phyloP scores from a whole-genome alignment of 352 stramenopile species.

The Globisporangium cederbergense region DNA sequence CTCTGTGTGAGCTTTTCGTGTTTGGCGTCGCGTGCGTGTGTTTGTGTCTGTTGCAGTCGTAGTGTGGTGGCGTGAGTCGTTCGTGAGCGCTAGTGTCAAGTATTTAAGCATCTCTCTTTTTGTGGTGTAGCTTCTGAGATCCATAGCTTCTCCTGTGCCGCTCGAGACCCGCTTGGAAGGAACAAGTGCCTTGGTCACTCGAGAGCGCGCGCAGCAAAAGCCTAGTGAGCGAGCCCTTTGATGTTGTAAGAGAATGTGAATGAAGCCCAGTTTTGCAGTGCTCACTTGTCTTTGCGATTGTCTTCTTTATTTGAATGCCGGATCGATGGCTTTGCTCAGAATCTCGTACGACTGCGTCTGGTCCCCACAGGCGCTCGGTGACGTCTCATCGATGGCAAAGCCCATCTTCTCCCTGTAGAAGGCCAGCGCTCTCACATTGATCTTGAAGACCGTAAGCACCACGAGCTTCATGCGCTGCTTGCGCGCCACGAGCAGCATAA shows the following conservation, averaged over 20 bases:
- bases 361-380: slow-evolving; percentile 78
- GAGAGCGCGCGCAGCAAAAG: not conserved
- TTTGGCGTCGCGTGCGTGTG: not conserved
- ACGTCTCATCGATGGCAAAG: slow-evolving; percentile 90
- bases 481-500: slow-evolving; percentile 80
- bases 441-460: slow-evolving; percentile 94
- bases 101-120: slow-evolving; percentile 20
- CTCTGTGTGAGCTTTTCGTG: not conserved
- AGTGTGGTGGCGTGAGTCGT: not conserved
- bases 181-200: slow-evolving; percentile 4
- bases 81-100: slow-evolving; percentile 9
- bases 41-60: not conserved
- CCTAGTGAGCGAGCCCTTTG: not conserved
- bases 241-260: slow-evolving; percentile 13
- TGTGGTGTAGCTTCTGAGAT: not conserved
- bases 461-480: slow-evolving; percentile 86
- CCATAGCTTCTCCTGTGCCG: not conserved
- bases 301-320: slow-evolving; percentile 10
- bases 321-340: slow-evolving; percentile 61
- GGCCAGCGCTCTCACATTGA: slow-evolving; percentile 75
- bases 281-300: not conserved
- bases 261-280: slow-evolving; percentile 17
- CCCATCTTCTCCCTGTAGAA: slow-evolving; percentile 89
- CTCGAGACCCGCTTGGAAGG: slow-evolving; percentile 13
- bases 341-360: slow-evolving; percentile 81